Conservation (phyloP, 78 protist genomes). For the Kipferlia bialata region DNA sequence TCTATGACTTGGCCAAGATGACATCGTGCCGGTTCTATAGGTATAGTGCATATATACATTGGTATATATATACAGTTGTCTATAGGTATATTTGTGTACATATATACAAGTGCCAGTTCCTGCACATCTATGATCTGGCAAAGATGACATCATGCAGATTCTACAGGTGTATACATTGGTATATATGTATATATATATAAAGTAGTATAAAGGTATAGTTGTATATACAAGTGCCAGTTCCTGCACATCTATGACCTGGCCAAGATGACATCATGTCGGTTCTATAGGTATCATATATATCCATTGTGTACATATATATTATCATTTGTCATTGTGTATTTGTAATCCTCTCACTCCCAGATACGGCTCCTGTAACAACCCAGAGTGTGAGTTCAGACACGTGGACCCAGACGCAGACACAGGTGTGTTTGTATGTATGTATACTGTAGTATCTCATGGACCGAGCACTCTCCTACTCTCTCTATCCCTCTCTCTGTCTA, state of each 20-base stretch:
- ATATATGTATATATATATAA: too few relatives aligned
- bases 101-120: conserved; percentile 51
- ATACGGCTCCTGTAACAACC: conserved; percentile 51
- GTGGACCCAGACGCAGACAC: conserved; percentile 54
- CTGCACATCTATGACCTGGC: conserved; percentile 63
- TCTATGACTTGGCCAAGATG: conserved; percentile 65
- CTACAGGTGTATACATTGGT: background rate
- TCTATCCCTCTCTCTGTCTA: too few relatives aligned
- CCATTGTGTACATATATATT: too few relatives aligned
- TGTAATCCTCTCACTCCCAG: background rate
- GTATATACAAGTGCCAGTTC: conserved; percentile 50
- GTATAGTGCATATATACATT: too few relatives aligned
- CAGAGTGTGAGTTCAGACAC: conserved; percentile 64
- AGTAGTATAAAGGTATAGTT: background rate
- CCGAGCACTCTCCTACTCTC: too few relatives aligned
- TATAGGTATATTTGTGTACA: too few relatives aligned
- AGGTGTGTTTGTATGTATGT: too few relatives aligned
- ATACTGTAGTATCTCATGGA: too few relatives aligned
- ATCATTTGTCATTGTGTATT: conserved; percentile 23
- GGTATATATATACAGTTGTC: too few relatives aligned
- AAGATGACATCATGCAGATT: conserved; percentile 65
- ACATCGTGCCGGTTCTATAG: conserved; percentile 46
- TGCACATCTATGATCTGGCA: conserved; percentile 62
- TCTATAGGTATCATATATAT: background rate
- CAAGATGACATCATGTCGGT: conserved; percentile 65